These are phyloP conservation scores for Blastobotrys buckinghamii DNA, from an alignment of 1,139 yeast genomes.

Conservation along the genomic window DNA sequence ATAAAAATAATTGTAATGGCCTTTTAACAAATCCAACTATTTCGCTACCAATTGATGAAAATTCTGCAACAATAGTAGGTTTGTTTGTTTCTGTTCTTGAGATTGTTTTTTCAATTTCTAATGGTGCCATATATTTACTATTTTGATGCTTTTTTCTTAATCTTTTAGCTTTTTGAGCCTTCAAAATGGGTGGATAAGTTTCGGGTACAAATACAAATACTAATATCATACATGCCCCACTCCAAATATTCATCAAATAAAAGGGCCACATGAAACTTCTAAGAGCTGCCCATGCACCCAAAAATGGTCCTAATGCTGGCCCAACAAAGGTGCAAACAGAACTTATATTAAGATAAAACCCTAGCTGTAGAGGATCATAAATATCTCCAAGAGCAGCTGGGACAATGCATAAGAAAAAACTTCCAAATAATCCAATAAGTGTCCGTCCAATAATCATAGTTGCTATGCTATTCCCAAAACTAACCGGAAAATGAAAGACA, in stretches of 20 bases:
- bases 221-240: constrained; percentile 41
- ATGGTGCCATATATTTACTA: no score
- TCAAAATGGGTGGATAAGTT: constrained; percentile 62
- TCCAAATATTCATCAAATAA: constrained; percentile 56
- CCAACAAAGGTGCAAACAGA: constrained; percentile 57
- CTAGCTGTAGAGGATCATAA: constrained; percentile 53
- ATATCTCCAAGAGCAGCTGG: constrained; percentile 82
- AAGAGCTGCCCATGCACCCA: constrained; percentile 46
- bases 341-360: constrained; percentile 60
- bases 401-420: constrained; percentile 67
- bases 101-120: no score
- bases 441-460: constrained; percentile 60
- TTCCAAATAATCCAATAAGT: constrained; percentile 55
- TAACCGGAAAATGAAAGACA: constrained; percentile 54
- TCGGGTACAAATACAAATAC: constrained; percentile 50
- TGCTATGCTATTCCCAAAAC: constrained; percentile 62
- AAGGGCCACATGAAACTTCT: constrained; percentile 46
- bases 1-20: constrained; percentile 3
- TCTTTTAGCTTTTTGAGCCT: constrained; percentile 51
- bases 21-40: not conserved
- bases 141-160: constrained; percentile 43
- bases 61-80: no score
- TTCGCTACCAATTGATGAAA: no score
- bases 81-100: no score
- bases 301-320: constrained; percentile 58